Evolutionary conservation across 73 alveolate species (phyloP).

Genomic region (Symbiodinium natans): DNA sequence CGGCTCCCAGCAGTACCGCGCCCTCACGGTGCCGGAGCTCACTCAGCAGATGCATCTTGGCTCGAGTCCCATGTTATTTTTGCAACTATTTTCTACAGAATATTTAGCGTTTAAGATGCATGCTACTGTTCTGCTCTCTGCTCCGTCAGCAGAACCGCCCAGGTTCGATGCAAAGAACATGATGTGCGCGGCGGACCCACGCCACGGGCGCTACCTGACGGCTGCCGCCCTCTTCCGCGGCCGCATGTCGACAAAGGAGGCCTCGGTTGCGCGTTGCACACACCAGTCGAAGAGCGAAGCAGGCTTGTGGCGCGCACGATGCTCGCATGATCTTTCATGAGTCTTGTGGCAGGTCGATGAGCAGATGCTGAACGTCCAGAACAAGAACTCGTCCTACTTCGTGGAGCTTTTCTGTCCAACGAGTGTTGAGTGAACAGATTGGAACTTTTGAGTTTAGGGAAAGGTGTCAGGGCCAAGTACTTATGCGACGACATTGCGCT

Average conservation of each 20-base stretch:
- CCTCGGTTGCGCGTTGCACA: too few species aligned
- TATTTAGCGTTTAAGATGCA: too few species aligned
- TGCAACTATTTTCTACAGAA: too few species aligned
- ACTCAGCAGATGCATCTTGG: constrained; percentile 99
- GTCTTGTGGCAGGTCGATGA: constrained; percentile 97
- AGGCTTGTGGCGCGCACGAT: background rate
- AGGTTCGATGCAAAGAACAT: constrained; percentile 99
- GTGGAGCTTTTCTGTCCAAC: too few species aligned
- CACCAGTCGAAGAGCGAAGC: too few species aligned
- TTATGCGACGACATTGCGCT: too few species aligned
- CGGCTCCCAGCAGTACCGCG: constrained; percentile 99
- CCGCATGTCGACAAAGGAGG: constrained; percentile 98
- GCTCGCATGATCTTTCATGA: background rate
- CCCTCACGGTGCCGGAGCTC: constrained; percentile 99
- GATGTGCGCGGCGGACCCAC: constrained; percentile 99
- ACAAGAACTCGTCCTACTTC: constrained; percentile 99
- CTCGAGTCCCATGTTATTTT: too few species aligned
- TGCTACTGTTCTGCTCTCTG: too few species aligned
- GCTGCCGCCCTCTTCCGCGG: constrained; percentile 99
- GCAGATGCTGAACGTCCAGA: constrained; percentile 98
- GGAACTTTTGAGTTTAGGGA: too few species aligned
- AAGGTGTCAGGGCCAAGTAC: too few species aligned
- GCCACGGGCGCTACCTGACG: constrained; percentile 99
- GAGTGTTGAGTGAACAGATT: too few species aligned
- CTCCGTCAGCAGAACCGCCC: too few species aligned